phyloP scores from a whole-genome alignment of 805 yeast species.

The Spathaspora gorwiae region DNA sequence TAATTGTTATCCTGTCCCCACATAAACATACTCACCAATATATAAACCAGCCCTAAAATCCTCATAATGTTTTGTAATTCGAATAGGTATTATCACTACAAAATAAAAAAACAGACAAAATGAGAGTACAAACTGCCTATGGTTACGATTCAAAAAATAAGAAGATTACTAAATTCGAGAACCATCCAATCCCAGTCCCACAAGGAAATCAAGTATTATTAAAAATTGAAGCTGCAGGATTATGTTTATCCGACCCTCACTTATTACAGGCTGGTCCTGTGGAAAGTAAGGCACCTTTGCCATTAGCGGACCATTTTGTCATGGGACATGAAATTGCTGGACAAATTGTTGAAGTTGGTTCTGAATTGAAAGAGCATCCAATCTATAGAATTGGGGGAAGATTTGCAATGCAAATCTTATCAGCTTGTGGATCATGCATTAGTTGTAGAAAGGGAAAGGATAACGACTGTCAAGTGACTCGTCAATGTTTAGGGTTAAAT shows the following conservation, averaged over 20 bases:
- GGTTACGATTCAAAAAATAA: constrained; percentile 28
- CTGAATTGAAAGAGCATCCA: constrained; percentile 16
- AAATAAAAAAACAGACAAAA: neutral
- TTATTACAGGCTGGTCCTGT: constrained; percentile 19
- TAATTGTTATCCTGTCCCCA: too few species aligned
- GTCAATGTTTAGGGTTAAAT: constrained; percentile 30
- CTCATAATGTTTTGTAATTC: too few species aligned
- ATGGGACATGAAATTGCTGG: constrained; percentile 47
- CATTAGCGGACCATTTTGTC: constrained; percentile 19
- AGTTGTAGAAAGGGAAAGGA: constrained; percentile 34
- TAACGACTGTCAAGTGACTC: constrained; percentile 21
- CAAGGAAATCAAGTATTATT: constrained; percentile 25
- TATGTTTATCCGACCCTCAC: constrained; percentile 43
- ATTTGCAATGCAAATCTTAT: constrained; percentile 23
- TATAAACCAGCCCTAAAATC: too few species aligned
- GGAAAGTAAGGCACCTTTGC: constrained; percentile 15
- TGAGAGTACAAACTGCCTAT: constrained; percentile 24
- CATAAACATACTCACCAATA: too few species aligned
- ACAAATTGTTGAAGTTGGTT: constrained; percentile 27
- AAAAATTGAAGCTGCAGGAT: constrained; percentile 40
- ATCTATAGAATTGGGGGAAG: constrained; percentile 26
- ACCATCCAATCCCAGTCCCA: constrained; percentile 29
- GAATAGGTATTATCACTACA: too few species aligned
- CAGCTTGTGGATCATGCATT: constrained; percentile 32
- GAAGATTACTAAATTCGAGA: constrained; percentile 21